Evolutionary conservation across 371 early-diverging fungal species (phyloP).

Genomic region (Mucor indicus): DNA sequence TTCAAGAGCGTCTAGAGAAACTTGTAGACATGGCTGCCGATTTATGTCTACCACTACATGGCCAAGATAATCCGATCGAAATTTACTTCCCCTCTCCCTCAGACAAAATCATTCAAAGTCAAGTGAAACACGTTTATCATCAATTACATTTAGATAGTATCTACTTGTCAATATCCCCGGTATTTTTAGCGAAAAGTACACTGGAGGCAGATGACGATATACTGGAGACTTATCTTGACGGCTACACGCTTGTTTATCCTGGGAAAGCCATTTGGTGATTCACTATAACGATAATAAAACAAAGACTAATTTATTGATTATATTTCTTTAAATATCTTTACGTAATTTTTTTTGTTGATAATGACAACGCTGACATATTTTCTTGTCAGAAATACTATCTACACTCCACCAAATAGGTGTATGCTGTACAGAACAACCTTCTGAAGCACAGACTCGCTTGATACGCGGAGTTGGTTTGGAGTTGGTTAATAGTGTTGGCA

Average conservation of each 20-base stretch:
- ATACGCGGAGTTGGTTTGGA: neutral
- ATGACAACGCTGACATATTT: conserved; percentile 18
- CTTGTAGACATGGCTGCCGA: conserved; percentile 20
- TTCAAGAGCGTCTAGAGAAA: conserved; percentile 6
- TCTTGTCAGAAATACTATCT: neutral
- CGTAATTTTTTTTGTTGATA: no score
- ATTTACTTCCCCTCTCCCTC: no score
- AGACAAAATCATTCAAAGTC: no score
- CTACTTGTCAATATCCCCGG: conserved; percentile 11
- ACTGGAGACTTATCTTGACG: conserved; percentile 1
- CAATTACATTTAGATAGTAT: conserved; percentile 3
- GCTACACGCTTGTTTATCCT: conserved; percentile 11
- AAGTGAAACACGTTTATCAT: no score
- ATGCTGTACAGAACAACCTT: conserved; percentile 7
- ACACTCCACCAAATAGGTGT: conserved; percentile 21
- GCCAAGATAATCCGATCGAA: no score
- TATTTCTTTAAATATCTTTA: no score
- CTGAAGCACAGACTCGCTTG: neutral
- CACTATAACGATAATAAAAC: no score
- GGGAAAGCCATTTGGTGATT: conserved; percentile 22
- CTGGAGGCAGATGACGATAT: conserved; percentile 5
- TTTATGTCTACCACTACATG: conserved; percentile 18
- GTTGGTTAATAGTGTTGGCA: neutral
- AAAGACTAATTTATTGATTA: no score
- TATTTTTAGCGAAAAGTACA: conserved; percentile 16